phyloP scores from a whole-genome alignment of 345 rosid genomes.

The Sonneratia caseolaris region DNA sequence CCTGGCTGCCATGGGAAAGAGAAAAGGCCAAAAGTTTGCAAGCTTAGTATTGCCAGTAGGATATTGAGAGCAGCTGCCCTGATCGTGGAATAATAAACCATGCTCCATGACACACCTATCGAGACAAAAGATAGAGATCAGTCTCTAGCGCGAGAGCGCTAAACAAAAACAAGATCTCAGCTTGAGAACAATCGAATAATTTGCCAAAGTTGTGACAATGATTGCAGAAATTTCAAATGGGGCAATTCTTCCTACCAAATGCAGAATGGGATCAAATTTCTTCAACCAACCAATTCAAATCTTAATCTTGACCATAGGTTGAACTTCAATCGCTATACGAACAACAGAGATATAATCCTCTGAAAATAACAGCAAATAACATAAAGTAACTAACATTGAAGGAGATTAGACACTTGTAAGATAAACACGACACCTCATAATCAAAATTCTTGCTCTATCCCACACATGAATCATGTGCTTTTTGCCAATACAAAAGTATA shows the following conservation, averaged over 20 bases:
- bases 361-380: not conserved
- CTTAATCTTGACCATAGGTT: not conserved
- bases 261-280: not conserved
- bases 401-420: not conserved
- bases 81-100: conserved; percentile 1
- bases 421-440: not conserved
- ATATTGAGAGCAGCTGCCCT: not conserved
- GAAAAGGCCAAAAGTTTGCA: not conserved
- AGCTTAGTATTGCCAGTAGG: not conserved
- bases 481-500: not conserved
- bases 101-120: not conserved
- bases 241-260: not conserved
- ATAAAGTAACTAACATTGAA: not conserved
- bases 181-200: not conserved
- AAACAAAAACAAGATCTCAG: not conserved
- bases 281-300: not conserved
- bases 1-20: not conserved
- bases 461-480: not conserved
- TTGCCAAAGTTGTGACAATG: not conserved
- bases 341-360: not conserved
- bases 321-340: not conserved
- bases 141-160: not conserved
- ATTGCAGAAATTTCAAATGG: not conserved
- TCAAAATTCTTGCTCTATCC: not conserved
- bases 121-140: not conserved